Conservation (phyloP, 257 asterid species). For the Nicotiana otophora region DNA sequence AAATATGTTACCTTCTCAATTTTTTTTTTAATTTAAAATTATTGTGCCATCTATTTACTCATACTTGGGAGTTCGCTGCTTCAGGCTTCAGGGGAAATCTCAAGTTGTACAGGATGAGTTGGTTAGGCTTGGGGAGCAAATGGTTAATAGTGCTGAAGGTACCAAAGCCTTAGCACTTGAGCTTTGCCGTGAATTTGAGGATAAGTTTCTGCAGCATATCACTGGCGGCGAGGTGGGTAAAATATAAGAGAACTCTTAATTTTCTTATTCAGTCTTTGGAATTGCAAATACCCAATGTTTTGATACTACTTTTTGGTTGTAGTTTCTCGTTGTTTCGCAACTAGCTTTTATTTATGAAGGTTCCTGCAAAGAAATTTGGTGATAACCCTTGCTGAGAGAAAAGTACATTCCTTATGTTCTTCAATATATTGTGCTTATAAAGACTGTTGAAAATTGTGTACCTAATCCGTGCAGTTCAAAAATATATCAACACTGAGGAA, state of each 20-base stretch:
- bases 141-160: constrained; percentile 92
- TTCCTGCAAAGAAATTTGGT: neutral
- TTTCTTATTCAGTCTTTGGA: constrained; percentile 1
- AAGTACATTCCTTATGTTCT: neutral
- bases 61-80: constrained; percentile 13
- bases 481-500: neutral
- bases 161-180: constrained; percentile 94
- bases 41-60: constrained; percentile 1
- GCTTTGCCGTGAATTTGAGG: constrained; percentile 99
- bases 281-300: neutral
- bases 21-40: too few species aligned
- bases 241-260: neutral
- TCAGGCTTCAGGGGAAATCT: constrained; percentile 96
- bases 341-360: neutral
- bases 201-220: constrained; percentile 95
- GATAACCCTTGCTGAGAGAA: neutral
- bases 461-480: neutral
- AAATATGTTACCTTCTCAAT: too few species aligned
- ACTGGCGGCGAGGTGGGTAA: constrained; percentile 75
- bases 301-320: neutral
- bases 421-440: neutral
- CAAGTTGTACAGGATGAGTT: constrained; percentile 94
- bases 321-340: neutral
- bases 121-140: constrained; percentile 84
- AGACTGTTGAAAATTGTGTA: neutral